These are phyloP conservation scores for Rhinocladiella similis DNA, from an alignment of 2,329 filamentous ascomycete genomes.

Conservation along the genomic window DNA sequence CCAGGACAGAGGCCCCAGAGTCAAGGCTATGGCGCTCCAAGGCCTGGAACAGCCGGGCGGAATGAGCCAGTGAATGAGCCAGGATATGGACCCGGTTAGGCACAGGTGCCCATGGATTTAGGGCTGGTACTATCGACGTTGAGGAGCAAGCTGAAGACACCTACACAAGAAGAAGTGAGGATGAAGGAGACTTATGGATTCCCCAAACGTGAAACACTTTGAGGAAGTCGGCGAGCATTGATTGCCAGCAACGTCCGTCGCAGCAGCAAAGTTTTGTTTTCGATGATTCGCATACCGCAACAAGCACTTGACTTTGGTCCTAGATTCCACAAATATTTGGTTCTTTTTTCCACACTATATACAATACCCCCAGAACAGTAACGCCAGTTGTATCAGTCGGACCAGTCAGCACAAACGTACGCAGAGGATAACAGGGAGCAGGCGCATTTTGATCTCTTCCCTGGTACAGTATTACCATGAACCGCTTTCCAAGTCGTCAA, in stretches of 20 bases:
- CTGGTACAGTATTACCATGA: background rate
- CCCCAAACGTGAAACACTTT: background rate
- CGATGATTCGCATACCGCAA: background rate
- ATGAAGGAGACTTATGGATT: background rate
- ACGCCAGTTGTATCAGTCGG: background rate
- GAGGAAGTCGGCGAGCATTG: background rate
- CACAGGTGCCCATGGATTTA: background rate
- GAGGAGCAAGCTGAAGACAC: background rate
- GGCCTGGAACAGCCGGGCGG: conserved; percentile 25
- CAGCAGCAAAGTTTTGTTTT: background rate
- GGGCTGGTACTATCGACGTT: background rate
- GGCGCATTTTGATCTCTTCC: background rate
- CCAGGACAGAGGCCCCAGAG: conserved; percentile 27
- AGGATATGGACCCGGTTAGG: conserved; percentile 29
- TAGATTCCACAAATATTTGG: background rate
- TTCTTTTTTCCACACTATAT: background rate
- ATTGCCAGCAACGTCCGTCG: background rate
- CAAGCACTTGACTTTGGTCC: background rate
- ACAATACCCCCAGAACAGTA: background rate
- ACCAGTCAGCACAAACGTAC: background rate
- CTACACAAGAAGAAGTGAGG: background rate
- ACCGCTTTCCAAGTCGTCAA: too few species aligned
- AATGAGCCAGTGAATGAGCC: conserved; percentile 27
- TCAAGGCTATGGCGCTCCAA: conserved; percentile 29
- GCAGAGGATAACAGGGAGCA: background rate